These are phyloP conservation scores for Rhynchospora breviuscula DNA, from an alignment of 176 grass and related monocot genomes.

Conservation along the genomic window DNA sequence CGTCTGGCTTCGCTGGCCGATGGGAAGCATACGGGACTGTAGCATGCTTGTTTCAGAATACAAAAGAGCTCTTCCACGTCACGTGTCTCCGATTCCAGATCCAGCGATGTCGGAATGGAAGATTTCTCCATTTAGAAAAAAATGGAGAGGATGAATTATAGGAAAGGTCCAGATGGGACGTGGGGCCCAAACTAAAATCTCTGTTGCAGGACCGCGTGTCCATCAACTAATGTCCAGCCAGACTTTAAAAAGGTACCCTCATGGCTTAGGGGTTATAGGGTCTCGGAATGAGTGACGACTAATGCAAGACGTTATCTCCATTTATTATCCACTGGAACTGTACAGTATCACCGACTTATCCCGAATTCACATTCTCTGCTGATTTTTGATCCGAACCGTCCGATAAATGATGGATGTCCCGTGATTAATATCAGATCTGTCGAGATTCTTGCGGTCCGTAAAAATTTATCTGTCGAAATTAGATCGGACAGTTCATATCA, in stretches of 20 bases:
- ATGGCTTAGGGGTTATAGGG: background rate
- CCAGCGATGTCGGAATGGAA: background rate
- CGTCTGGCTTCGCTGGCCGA: background rate
- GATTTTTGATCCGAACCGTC: no score
- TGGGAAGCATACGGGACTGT: background rate
- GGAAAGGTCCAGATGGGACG: background rate
- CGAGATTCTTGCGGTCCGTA: no score
- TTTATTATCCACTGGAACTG: background rate
- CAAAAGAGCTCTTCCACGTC: constrained; percentile 10
- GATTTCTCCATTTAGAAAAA: background rate
- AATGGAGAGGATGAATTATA: background rate
- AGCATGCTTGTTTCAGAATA: background rate
- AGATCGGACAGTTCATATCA: no score
- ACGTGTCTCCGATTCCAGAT: background rate
- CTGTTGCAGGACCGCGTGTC: constrained; percentile 9
- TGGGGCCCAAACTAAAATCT: background rate
- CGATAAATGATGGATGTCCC: no score
- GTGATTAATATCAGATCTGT: no score
- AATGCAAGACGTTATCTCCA: background rate
- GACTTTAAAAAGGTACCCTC: background rate
- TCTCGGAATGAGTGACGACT: constrained; percentile 5
- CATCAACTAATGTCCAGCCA: background rate
- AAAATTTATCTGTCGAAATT: no score
- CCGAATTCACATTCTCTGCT: no score
- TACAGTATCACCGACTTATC: background rate